A percentile compares a stretch with the other conserved stretches of the same genome.
phyloP scores from a whole-genome alignment of 2,329 filamentous ascomycete genomes.

The Cadophora luteo-olivacea region DNA sequence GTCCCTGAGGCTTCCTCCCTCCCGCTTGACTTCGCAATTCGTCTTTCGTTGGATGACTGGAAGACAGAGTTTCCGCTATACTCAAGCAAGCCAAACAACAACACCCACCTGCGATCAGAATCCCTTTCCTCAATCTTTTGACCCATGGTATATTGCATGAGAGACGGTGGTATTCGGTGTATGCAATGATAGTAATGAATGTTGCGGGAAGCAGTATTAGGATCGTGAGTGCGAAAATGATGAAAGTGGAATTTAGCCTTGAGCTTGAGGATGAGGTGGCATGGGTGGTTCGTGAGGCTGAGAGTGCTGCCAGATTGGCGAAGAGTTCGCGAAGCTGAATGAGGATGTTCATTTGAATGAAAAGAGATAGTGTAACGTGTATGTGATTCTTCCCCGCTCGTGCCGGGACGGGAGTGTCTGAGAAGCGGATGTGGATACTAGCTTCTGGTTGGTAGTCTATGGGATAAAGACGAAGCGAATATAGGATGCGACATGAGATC shows the following conservation, averaged over 20 bases:
- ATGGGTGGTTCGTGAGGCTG: too few species aligned
- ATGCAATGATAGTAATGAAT: neutral
- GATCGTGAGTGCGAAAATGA: neutral
- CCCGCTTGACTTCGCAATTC: neutral
- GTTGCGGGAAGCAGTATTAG: neutral
- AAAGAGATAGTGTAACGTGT: too few species aligned
- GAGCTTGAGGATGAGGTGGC: neutral
- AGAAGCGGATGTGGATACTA: too few species aligned
- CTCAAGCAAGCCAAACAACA: neutral
- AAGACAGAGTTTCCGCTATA: neutral
- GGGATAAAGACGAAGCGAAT: too few species aligned
- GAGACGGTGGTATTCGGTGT: constrained; percentile 13
- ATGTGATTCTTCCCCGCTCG: too few species aligned
- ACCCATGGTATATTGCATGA: constrained; percentile 5
- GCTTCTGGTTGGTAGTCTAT: too few species aligned
- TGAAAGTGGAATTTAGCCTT: neutral
- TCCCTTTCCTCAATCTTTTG: neutral
- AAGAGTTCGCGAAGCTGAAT: too few species aligned
- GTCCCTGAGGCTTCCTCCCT: neutral
- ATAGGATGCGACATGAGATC: too few species aligned
- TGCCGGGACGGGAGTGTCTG: too few species aligned
- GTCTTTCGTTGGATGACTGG: neutral
- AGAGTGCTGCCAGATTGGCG: too few species aligned
- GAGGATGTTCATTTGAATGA: too few species aligned
- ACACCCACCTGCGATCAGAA: neutral